These are phyloP conservation scores for Neurospora sp. DNA, from an alignment of 495 filamentous ascomycete species.

Conservation along the genomic window DNA sequence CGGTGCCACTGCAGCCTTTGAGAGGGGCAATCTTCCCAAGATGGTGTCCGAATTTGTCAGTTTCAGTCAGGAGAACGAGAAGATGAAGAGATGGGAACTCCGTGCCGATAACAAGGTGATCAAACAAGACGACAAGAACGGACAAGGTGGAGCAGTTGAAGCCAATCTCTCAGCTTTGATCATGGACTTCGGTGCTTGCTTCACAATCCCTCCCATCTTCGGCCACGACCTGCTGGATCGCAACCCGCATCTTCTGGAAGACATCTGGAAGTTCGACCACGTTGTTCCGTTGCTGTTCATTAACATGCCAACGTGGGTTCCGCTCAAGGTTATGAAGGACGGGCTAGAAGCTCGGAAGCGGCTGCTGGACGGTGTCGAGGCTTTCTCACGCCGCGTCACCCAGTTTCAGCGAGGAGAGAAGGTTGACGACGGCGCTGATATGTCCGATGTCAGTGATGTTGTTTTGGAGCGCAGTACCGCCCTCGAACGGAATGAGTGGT, in stretches of 20 bases:
- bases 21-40: background rate
- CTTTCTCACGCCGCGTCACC: slow-evolving; percentile 1
- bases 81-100: slow-evolving; percentile 2
- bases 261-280: slow-evolving; percentile 13
- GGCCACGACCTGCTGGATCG: slow-evolving; percentile 3
- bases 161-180: slow-evolving; percentile 1
- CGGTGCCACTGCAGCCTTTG: background rate
- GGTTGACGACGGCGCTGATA: slow-evolving; percentile 3
- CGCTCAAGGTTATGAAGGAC: slow-evolving; percentile 9
- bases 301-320: slow-evolving; percentile 7
- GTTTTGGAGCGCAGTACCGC: background rate
- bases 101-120: background rate
- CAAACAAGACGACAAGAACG: background rate
- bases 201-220: slow-evolving; percentile 5
- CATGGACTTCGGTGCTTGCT: slow-evolving; percentile 2
- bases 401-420: background rate
- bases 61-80: background rate
- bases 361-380: background rate
- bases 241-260: slow-evolving; percentile 1
- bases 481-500: background rate
- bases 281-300: slow-evolving; percentile 10
- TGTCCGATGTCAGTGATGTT: slow-evolving; percentile 5
- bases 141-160: background rate
- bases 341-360: slow-evolving; percentile 3
- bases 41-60: background rate